Base-by-base conservation (phyloP, 1,284 basidiomycete genomes). In the Ustanciosporium gigantosporum region DNA sequence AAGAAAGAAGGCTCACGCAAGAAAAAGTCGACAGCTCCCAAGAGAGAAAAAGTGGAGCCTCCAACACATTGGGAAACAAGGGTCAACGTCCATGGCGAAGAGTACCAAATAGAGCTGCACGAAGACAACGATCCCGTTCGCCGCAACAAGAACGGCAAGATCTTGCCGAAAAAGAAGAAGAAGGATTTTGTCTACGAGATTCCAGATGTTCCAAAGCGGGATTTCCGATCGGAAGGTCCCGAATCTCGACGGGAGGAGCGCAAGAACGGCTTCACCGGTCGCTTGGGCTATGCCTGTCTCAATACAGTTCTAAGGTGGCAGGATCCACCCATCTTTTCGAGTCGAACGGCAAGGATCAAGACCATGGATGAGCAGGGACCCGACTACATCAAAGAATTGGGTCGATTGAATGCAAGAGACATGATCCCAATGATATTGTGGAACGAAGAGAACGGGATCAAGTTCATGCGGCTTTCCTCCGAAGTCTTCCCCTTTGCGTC, bases 401-500 rank as follows among this genome's bases (percentile, higher is more conserved):
- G 87, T 2, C 81, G 83, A 31, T 85, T 86, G 77, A 94, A 94
- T 65, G 82, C 84, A 0, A 79, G 83, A 13, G 68, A 70, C 44
- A 48, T 81, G 78, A 84, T 92, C 79, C 84, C 89, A 34, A 78
- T 94, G 66, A 91, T 90, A 0, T 45, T 68, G 15, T 77, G 71
- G 69, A 76, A 76, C 50, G 70, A 62, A 19, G 62, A 58, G 20
- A 66, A 77, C 55, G 53, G 56, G 21, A 77, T 77, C 46, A 52
- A 46, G 25, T 62, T 77, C 31, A 74, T 77, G 67, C 70, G 74
- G 17, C 55, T 77, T 14, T 76, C 73, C 3, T 68, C 65, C 19
- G 89, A 91, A 64, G 87, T 94, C 83, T 93, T 94, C 75, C 91
- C 91, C 1, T 94, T 89, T 68, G 90, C 90, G 0, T 89, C 88